Evolutionary conservation across 2,329 filamentous ascomycete genomes (phyloP).

Genomic region (Talaromyces rugulosus): DNA sequence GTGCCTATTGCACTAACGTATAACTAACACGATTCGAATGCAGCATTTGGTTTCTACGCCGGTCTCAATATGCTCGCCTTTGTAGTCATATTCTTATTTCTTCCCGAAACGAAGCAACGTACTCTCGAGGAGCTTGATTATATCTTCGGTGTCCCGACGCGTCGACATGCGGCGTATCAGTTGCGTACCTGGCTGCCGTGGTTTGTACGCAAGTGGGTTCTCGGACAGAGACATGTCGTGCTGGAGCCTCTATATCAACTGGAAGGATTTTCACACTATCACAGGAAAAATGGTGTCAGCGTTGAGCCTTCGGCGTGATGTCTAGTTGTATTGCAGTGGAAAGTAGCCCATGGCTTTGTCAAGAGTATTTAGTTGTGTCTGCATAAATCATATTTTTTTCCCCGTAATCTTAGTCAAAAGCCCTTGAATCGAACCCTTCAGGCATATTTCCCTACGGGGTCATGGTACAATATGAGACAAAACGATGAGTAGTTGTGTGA

Average conservation of each 20-base stretch:
- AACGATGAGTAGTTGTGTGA: not conserved
- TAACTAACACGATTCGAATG: conserved; percentile 4
- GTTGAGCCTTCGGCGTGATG: not conserved
- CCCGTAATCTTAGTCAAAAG: not conserved
- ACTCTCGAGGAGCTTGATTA: conserved; percentile 57
- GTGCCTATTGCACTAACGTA: conserved; percentile 9
- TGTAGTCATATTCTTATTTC: conserved; percentile 61
- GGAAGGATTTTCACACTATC: conserved; percentile 18
- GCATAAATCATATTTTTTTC: not conserved
- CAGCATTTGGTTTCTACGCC: conserved; percentile 58
- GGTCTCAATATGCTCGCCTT: conserved; percentile 58
- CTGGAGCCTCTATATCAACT: conserved; percentile 52
- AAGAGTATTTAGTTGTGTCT: not conserved
- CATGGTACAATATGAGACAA: not conserved
- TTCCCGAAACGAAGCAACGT: conserved; percentile 51
- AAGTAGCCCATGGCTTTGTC: not conserved
- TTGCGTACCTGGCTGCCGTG: conserved; percentile 54
- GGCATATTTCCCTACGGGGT: no score
- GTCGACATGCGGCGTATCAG: conserved; percentile 57
- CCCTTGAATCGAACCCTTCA: not conserved
- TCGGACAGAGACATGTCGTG: conserved; percentile 42
- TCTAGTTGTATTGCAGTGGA: not conserved
- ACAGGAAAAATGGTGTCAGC: not conserved
- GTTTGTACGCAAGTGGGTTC: conserved; percentile 56
- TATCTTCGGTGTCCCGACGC: conserved; percentile 55